Base-by-base conservation (phyloP, 129 eudicot genomes). In the Apium graveolens region DNA sequence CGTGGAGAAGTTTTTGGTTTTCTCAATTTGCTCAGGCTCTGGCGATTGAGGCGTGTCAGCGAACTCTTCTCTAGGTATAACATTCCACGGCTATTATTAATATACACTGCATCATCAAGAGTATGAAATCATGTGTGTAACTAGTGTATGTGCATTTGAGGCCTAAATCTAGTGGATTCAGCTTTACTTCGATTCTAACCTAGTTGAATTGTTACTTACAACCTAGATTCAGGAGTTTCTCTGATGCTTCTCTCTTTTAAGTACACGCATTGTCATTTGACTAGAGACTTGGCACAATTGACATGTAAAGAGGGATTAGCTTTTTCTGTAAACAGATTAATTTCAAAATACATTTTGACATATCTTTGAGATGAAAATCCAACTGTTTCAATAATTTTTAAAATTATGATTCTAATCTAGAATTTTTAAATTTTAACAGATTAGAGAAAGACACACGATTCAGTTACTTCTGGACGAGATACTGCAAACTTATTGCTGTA, bases 41-140 rank as follows among this genome's bases (percentile, higher is more conserved):
- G 97, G 97, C 87, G 97, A 80, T 86, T 92, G 27, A 85, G 93
- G 85, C 97, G 97, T 86, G 97, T 92, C 78, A 90, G 97, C 42
- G 91, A 88, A 69, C 87, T 92, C 76, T 92, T 92, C 87, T 88
- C 96, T 4, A 86, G 97, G 95, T 92, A 79, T 14, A 14, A 39
- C 20, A 62, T 26, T 60, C 32, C 74, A 31, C 27, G 14, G 3
- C 20, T 38, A 34, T 14, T 4, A 11, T 55, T 4, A 4, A 31
- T 75, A 2, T n/a, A 24, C 66, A 9, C 29, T 1, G 11, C n/a
- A 24, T n/a, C 31, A 55, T 55, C 31, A 55, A 24, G 65, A 9
- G 5, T 55, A 55, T 55, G 24, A 24, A 55, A 24, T 0, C 31
- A 55, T 8, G 2, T 55, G 65, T 55, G 11, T 57, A 5, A 51